Percentiles rank a stretch among this genome's conserved stretches.
Conservation (phyloP, 2,329 filamentous ascomycete genomes). For the Colletotrichum horii region DNA sequence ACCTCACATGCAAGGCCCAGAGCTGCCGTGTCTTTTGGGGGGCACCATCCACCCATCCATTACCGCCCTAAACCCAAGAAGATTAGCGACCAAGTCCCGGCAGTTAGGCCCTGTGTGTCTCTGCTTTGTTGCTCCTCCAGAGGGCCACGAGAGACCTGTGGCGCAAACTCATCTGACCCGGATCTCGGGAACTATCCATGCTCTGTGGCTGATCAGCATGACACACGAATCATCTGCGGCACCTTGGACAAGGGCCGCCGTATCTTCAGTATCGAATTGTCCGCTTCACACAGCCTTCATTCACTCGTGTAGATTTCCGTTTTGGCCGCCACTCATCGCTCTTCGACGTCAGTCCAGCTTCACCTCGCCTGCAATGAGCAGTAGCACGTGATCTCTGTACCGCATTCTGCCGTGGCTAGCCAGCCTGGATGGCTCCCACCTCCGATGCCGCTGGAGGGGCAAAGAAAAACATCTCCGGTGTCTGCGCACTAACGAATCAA, state of each 20-base stretch:
- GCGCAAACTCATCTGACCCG: background rate
- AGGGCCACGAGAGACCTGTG: background rate
- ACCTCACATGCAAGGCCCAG: constrained; percentile 7
- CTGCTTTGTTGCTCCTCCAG: background rate
- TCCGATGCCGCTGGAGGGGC: constrained; percentile 21
- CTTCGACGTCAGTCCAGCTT: background rate
- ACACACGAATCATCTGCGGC: background rate
- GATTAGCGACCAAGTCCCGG: constrained; percentile 4
- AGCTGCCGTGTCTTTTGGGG: background rate
- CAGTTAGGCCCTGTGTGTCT: background rate
- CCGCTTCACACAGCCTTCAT: background rate
- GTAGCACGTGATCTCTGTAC: constrained; percentile 13
- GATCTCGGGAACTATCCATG: constrained; percentile 11
- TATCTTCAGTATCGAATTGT: background rate
- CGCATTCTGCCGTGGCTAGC: background rate
- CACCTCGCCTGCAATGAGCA: background rate
- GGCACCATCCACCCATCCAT: background rate
- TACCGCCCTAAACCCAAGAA: background rate
- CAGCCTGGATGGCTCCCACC: background rate
- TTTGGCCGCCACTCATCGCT: background rate
- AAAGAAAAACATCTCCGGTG: constrained; percentile 12
- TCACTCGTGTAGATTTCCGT: background rate
- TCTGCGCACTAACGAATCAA: background rate
- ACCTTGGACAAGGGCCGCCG: background rate
- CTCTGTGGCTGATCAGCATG: constrained; percentile 3